A percentile compares a stretch with the other conserved stretches of the same genome.
These are phyloP conservation scores for Dactylonectria estremocensis DNA, from an alignment of 2,329 filamentous ascomycete genomes.

Conservation along the genomic window DNA sequence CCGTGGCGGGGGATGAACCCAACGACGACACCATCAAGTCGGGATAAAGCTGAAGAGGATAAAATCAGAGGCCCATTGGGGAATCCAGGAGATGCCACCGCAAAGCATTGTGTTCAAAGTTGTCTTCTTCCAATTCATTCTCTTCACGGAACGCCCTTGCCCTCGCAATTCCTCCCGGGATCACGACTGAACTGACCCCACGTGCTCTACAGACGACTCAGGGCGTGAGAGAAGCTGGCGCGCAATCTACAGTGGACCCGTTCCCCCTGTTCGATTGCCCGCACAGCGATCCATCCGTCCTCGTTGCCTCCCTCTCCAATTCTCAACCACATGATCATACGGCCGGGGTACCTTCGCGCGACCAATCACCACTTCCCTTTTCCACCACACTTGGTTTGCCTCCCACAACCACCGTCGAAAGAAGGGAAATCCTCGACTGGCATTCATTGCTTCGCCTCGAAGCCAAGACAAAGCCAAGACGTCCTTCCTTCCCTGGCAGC, in stretches of 20 bases:
- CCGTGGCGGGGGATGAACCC: background rate
- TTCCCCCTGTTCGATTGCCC: background rate
- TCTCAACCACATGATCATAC: slow-evolving; percentile 3
- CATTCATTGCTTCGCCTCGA: slow-evolving; percentile 26
- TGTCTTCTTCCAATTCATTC: background rate
- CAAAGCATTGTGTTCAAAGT: background rate
- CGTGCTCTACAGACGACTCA: slow-evolving; percentile 21
- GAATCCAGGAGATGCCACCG: background rate
- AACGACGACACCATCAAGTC: slow-evolving; percentile 19
- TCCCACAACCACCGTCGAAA: background rate
- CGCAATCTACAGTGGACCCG: slow-evolving; percentile 7
- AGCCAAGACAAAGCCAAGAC: slow-evolving; percentile 27
- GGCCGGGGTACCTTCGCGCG: background rate
- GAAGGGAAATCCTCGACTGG: slow-evolving; percentile 8
- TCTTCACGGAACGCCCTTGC: background rate
- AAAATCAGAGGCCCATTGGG: slow-evolving; percentile 7
- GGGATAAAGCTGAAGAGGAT: slow-evolving; percentile 11
- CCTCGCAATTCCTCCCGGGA: slow-evolving; percentile 14
- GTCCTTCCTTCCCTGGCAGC: slow-evolving; percentile 6
- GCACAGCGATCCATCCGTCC: background rate
- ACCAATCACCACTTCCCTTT: background rate
- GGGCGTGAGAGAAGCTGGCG: background rate
- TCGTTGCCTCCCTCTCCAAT: background rate
- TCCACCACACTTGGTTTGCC: slow-evolving; percentile 3
- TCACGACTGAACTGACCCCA: slow-evolving; percentile 20